phyloP scores from a whole-genome alignment of 2,329 filamentous ascomycete genomes.

The Aspergillus japonicus region DNA sequence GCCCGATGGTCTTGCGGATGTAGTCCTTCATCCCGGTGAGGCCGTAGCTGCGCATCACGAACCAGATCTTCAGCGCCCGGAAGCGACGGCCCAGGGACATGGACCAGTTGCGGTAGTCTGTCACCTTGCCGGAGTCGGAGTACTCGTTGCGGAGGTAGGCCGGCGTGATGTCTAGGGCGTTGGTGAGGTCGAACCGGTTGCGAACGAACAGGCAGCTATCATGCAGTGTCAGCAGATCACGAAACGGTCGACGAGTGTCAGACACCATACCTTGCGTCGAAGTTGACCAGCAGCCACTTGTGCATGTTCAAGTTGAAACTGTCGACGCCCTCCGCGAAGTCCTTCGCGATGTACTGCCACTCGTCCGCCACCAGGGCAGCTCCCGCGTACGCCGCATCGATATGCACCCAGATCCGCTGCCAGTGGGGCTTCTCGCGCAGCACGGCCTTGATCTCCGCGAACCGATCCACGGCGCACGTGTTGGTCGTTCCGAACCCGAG shows the following conservation, averaged over 20 bases:
- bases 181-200: slow-evolving; percentile 71
- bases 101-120: slow-evolving; percentile 96
- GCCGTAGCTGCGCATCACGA: slow-evolving; percentile 82
- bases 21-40: slow-evolving; percentile 71
- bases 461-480: slow-evolving; percentile 83
- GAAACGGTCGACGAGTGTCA: neutral
- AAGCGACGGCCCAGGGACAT: slow-evolving; percentile 89
- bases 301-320: slow-evolving; percentile 96
- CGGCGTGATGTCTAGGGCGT: slow-evolving; percentile 74
- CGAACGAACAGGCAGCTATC: slow-evolving; percentile 75
- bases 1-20: slow-evolving; percentile 64
- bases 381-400: slow-evolving; percentile 91
- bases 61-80: slow-evolving; percentile 90
- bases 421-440: slow-evolving; percentile 46
- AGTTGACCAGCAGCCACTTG: slow-evolving; percentile 95
- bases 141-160: slow-evolving; percentile 80
- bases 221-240: neutral
- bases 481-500: slow-evolving; percentile 82
- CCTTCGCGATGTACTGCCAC: slow-evolving; percentile 65
- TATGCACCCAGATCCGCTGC: slow-evolving; percentile 78
- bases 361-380: slow-evolving; percentile 79
- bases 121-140: slow-evolving; percentile 79
- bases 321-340: slow-evolving; percentile 66
- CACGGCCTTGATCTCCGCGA: slow-evolving; percentile 64
- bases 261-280: slow-evolving; percentile 61